These are phyloP conservation scores for Panicum virgatum DNA, from an alignment of 202 grass and related monocot species.

Conservation along the genomic window DNA sequence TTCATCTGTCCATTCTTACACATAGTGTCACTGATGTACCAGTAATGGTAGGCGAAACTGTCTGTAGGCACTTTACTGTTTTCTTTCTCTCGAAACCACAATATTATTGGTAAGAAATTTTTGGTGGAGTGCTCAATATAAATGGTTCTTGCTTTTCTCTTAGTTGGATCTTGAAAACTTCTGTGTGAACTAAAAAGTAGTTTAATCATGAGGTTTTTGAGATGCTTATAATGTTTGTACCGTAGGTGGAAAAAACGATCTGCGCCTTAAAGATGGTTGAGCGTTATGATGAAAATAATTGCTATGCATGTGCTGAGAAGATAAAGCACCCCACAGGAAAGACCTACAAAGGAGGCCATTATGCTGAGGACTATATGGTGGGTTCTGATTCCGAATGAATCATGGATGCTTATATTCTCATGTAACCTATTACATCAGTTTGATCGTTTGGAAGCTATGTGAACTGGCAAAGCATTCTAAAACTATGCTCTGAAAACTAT, in stretches of 20 bases:
- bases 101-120: no score
- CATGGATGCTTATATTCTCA: no score
- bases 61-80: not conserved
- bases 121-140: not conserved
- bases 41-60: not conserved
- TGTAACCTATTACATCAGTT: no score
- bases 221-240: not conserved
- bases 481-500: no score
- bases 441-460: no score
- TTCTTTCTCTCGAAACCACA: not conserved
- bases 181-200: not conserved
- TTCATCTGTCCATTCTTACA: not conserved
- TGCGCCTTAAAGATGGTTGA: not conserved
- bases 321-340: no score
- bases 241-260: not conserved
- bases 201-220: not conserved
- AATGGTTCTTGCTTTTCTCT: not conserved
- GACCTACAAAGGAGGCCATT: no score
- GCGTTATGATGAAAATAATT: no score
- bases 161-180: not conserved
- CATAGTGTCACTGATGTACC: not conserved
- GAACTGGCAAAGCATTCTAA: no score
- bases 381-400: no score
- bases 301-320: no score
- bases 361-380: no score